These are phyloP conservation scores for Coriaria nepalensis DNA, from an alignment of 306 rosid genomes.

Conservation along the genomic window DNA sequence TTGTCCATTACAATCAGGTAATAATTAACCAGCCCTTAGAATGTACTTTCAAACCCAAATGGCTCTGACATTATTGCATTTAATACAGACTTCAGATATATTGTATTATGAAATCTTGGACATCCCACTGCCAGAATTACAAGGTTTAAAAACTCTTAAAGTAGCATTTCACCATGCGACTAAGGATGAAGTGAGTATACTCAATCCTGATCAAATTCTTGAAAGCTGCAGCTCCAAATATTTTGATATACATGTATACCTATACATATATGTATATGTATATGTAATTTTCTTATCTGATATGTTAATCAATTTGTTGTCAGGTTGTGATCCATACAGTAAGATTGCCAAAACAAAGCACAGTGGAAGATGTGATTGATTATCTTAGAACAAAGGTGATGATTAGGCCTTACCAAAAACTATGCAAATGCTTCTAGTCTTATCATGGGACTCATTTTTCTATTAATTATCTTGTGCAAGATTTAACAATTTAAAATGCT, in stretches of 20 bases:
- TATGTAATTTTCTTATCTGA: neutral
- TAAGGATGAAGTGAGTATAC: slow-evolving; percentile 32
- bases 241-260: no score
- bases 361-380: slow-evolving; percentile 76
- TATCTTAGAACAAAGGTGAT: slow-evolving; percentile 78
- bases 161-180: slow-evolving; percentile 29
- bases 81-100: slow-evolving; percentile 28
- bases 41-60: slow-evolving; percentile 6
- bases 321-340: slow-evolving; percentile 76
- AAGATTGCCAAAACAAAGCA: slow-evolving; percentile 81
- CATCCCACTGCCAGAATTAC: slow-evolving; percentile 36
- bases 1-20: slow-evolving; percentile 87
- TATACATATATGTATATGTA: neutral
- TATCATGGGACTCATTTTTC: no score
- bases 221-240: no score
- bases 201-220: slow-evolving; percentile 11
- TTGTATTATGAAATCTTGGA: slow-evolving; percentile 29
- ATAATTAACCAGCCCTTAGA: slow-evolving; percentile 12
- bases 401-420: no score
- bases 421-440: no score
- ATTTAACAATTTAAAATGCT: no score
- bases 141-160: slow-evolving; percentile 30
- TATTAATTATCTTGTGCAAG: no score
- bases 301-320: slow-evolving; percentile 4
- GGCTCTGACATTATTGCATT: neutral